These are phyloP conservation scores for Nemania serpens DNA, from an alignment of 2,329 filamentous ascomycete genomes.

Conservation along the genomic window DNA sequence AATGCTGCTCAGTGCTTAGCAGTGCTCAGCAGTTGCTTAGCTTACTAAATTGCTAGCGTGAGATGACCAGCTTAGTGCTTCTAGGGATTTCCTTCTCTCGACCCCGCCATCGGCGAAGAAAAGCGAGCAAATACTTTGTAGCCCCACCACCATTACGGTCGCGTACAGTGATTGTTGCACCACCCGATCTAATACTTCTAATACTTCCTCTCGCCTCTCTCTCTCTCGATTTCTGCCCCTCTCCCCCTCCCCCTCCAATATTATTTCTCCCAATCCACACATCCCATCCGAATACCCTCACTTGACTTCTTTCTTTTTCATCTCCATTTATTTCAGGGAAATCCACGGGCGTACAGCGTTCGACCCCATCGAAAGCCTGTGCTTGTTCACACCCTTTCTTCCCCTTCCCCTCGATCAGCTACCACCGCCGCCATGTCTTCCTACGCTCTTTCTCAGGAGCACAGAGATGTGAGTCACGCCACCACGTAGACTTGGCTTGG, in stretches of 20 bases:
- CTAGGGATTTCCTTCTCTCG: not conserved
- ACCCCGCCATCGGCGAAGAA: constrained; percentile 17
- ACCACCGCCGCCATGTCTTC: constrained; percentile 39
- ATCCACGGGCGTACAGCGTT: not conserved
- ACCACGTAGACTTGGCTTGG: constrained; percentile 7
- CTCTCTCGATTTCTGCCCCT: too few relatives aligned
- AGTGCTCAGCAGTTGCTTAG: too few relatives aligned
- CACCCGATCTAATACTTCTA: not conserved
- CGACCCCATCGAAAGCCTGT: not conserved
- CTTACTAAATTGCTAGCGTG: constrained; percentile 8
- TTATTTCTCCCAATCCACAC: not conserved
- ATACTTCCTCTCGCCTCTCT: not conserved
- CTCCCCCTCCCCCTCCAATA: not conserved
- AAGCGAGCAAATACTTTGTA: not conserved
- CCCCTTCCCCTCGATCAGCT: not conserved
- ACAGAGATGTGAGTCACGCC: constrained; percentile 45
- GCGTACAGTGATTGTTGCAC: not conserved
- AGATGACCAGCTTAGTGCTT: not conserved
- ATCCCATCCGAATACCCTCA: not conserved
- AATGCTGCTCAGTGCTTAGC: too few relatives aligned
- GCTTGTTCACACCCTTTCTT: not conserved
- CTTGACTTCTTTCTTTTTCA: not conserved
- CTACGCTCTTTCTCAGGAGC: constrained; percentile 44
- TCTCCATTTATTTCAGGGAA: not conserved
- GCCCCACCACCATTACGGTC: too few relatives aligned